phyloP scores from a whole-genome alignment of 2,329 filamentous ascomycete genomes.

The Orbilia quercus region DNA sequence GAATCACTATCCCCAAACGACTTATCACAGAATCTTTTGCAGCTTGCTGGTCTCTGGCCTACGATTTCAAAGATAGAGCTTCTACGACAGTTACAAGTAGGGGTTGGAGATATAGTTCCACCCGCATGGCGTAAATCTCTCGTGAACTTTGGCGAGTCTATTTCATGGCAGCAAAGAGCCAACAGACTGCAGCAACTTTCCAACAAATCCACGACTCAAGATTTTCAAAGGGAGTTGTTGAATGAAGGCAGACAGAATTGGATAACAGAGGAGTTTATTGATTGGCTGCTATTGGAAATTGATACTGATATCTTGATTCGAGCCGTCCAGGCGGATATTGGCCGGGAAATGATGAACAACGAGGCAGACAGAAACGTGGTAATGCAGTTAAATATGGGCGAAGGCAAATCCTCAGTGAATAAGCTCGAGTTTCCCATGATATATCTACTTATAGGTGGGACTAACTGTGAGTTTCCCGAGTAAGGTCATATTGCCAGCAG shows the following conservation, averaged over 20 bases:
- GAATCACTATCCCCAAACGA: neutral
- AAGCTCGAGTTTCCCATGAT: neutral
- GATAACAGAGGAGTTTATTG: conserved; percentile 64
- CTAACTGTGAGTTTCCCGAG: no score
- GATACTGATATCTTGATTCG: conserved; percentile 74
- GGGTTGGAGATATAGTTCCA: neutral
- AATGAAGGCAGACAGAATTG: conserved; percentile 24
- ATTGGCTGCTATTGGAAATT: conserved; percentile 76
- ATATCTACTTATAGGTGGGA: no score
- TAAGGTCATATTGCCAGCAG: conserved; percentile 75
- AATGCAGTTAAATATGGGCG: conserved; percentile 77
- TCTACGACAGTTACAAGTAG: conserved; percentile 15
- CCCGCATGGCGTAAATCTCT: conserved; percentile 6
- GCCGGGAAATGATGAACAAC: conserved; percentile 68
- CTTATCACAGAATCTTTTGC: neutral
- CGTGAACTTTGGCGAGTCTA: conserved; percentile 17
- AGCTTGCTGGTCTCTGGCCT: conserved; percentile 53
- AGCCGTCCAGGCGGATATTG: conserved; percentile 70
- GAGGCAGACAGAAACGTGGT: conserved; percentile 65
- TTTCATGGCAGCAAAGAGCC: conserved; percentile 36
- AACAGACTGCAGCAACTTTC: conserved; percentile 5
- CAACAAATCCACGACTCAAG: neutral
- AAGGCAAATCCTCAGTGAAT: conserved; percentile 72
- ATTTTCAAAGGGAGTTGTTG: conserved; percentile 56
- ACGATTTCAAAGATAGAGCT: conserved; percentile 2